phyloP scores from a whole-genome alignment of 148 eudicot genomes.

The Spergularia marina region DNA sequence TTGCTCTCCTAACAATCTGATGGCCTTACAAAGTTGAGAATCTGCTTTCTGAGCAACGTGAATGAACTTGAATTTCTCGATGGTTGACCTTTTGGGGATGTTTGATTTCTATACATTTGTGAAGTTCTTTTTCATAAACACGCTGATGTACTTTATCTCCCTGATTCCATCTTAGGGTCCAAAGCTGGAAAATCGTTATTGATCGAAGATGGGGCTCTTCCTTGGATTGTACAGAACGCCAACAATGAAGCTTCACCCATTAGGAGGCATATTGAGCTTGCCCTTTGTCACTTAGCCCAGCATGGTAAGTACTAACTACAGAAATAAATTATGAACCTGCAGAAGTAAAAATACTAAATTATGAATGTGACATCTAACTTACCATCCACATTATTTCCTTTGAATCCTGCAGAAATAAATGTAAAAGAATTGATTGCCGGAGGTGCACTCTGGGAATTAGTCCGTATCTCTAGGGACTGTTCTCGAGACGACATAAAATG shows the following conservation, averaged over 20 bases:
- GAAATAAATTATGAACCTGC: background rate
- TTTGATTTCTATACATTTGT: background rate
- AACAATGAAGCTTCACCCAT: conserved; percentile 93
- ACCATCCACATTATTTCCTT: background rate
- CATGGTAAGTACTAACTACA: conserved; percentile 53
- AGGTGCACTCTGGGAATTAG: conserved; percentile 98
- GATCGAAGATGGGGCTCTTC: conserved; percentile 89
- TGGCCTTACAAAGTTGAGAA: background rate
- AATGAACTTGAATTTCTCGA: background rate
- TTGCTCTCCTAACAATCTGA: background rate
- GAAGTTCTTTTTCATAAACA: background rate
- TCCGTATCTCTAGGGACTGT: conserved; percentile 93
- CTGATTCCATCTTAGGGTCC: conserved; percentile 36
- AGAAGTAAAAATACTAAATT: background rate
- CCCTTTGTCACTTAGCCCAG: conserved; percentile 97
- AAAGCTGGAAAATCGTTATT: conserved; percentile 71
- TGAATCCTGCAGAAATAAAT: conserved; percentile 62
- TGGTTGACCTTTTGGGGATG: background rate
- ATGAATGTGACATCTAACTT: background rate
- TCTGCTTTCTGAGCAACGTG: conserved; percentile 4
- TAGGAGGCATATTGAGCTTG: conserved; percentile 95
- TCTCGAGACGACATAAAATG: conserved; percentile 85
- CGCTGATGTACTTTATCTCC: background rate
- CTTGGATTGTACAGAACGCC: conserved; percentile 96
- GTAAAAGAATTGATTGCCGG: conserved; percentile 90